Evolutionary conservation across 2,329 filamentous ascomycete species (phyloP), one percentile per base, ranked within the genome.

Genomic region (Claviceps sp.): DNA sequence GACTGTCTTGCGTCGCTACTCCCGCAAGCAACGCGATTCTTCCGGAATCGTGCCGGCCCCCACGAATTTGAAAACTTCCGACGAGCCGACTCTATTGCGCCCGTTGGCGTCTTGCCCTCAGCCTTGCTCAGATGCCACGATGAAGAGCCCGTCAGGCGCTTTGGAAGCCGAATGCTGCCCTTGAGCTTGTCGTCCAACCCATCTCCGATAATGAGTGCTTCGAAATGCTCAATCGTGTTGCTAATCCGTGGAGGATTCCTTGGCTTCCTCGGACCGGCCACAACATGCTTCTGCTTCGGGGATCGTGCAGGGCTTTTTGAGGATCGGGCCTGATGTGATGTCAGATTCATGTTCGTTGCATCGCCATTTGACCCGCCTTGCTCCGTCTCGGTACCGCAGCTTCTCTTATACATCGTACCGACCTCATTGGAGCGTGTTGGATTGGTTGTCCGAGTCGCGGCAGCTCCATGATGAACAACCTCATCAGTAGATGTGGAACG

Each of bases 171-270:
- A 50, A 51, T 37, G 41, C 45, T 51, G 22, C 22, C 16, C 37
- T 47, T 53, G 43, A 20, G 20, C 20, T 45, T 48, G n/a, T 5
- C 13, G 24, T 22, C 40, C n/a, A 34, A 24, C 22, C 37, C 20
- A 30, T 51, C 52, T 37, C 43, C 43, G 26, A 50, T 41, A 14
- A 48, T 51, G 40, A 54, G 47, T 18, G 52, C 47, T 49, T 54
- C 52, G 22, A 54, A 54, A 43, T 46, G 52, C n/a, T 48, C 52
- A 30, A 54, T 54, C 20, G 34, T 51, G 45, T 51, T 49, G 22
- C 41, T 51, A 20, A 54, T 54, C 30, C 38, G 52, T 48, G 46
- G 45, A 18, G 37, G 30, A 22, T 47, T 30, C 37, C 42, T n/a
- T 20, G 44, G 26, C n/a, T 51, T 34, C 18, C 47, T 48, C 37